A percentile compares a stretch with the other conserved stretches of the same genome.
Conservation (phyloP, 1,139 yeast genomes). For the Hansenula lynferdii region DNA sequence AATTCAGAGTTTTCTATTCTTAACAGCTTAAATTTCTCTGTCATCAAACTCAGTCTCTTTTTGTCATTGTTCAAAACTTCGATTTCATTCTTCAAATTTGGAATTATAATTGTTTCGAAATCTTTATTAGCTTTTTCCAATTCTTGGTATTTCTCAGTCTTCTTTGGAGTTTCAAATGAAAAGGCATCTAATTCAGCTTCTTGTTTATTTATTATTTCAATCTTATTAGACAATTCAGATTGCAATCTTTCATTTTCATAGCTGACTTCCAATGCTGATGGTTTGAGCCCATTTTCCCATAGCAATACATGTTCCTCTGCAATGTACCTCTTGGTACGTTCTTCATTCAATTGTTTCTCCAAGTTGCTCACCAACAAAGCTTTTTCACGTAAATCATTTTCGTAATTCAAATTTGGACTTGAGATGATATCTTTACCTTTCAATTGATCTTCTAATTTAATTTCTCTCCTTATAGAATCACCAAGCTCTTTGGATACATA, state of each 20-base stretch:
- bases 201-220: slow-evolving; percentile 38
- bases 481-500: slow-evolving; percentile 69
- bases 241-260: slow-evolving; percentile 53
- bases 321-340: slow-evolving; percentile 57
- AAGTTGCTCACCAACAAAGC: slow-evolving; percentile 45
- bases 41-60: slow-evolving; percentile 12
- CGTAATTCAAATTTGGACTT: slow-evolving; percentile 19
- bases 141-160: slow-evolving; percentile 36
- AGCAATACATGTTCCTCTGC: slow-evolving; percentile 66
- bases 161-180: slow-evolving; percentile 23
- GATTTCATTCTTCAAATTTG: slow-evolving; percentile 36
- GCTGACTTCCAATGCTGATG: slow-evolving; percentile 52
- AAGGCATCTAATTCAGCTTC: slow-evolving; percentile 22
- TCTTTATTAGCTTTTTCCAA: slow-evolving; percentile 39
- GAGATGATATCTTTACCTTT: slow-evolving; percentile 11
- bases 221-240: slow-evolving; percentile 41
- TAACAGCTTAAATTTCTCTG: slow-evolving; percentile 22
- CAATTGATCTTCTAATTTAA: slow-evolving; percentile 48
- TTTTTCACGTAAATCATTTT: slow-evolving; percentile 36
- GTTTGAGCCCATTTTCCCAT: slow-evolving; percentile 46
- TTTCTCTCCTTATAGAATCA: slow-evolving; percentile 62
- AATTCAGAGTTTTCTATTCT: slow-evolving; percentile 24
- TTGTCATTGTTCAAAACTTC: slow-evolving; percentile 23
- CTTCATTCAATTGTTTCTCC: slow-evolving; percentile 56
- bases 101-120: slow-evolving; percentile 37